Evolutionary conservation across 441 rosid genomes (phyloP), one percentile per base, ranked within the genome.

Genomic region (Adansonia rubrostipa): DNA sequence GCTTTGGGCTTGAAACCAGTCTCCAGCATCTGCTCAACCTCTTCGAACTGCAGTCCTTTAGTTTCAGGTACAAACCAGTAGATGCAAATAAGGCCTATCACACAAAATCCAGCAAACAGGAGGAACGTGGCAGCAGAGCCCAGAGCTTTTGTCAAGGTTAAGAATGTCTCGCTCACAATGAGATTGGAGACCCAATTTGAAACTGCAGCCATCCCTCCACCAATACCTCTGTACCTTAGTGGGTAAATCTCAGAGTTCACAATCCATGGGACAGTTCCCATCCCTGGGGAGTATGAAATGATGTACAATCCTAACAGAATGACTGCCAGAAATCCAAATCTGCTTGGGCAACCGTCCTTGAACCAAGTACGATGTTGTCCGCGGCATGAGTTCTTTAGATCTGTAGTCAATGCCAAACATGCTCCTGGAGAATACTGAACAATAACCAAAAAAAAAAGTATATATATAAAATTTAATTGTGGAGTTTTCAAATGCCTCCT

Each of bases 191-290:
- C 45, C 98, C 96, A 95, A 82, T 93, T 93, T 2, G 91, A 20
- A 0, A 92, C 93, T 0, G 98, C 96, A 0, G 98, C 99, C 1
- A 95, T 89, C 3, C 97, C 97, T 82, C 98, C 99, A 0, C 98
- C 91, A 0, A 91, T n/a, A 6, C 98, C 99, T 93, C 97, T 84
- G 65, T 93, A 95, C 48, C 87, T 84, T 10, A 93, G 80, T 0
- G 99, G 99, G 77, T 95, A 95, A 20, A 95, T 95, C 86, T 95
- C 98, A 3, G 97, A 95, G 87, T 93, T 95, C 4, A 95, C 87
- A 6, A 92, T 87, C 99, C 97, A 91, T 0, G 97, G 98, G 5
- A 81, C 94, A 0, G 93, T 90, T 1, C 99, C 98, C 96, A 95
- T 92, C 45, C 99, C 97, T 3, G 98, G 98, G 1, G 99, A 86